phyloP scores from a whole-genome alignment of 257 asterid species.

The Catharanthus roseus region DNA sequence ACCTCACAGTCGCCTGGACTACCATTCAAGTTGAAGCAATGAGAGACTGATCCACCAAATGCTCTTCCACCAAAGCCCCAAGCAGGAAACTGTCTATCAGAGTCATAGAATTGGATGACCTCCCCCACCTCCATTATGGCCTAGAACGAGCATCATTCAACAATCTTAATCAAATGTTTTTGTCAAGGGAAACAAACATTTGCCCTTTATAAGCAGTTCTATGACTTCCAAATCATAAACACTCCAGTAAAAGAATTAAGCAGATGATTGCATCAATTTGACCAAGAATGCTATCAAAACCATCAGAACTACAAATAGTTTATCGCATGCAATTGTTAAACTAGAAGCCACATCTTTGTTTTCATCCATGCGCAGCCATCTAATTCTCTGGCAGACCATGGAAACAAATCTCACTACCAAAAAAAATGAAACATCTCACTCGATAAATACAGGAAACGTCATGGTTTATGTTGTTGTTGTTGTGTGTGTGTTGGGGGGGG shows the following conservation, averaged over 20 bases:
- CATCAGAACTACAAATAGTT: neutral
- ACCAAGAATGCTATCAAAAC: neutral
- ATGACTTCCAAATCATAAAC: neutral
- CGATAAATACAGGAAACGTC: too few relatives aligned
- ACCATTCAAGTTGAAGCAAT: constrained; percentile 74
- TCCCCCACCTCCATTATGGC: constrained; percentile 82
- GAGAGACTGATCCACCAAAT: constrained; percentile 45
- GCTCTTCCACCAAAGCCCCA: constrained; percentile 80
- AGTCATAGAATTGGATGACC: constrained; percentile 78
- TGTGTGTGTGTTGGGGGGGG: too few relatives aligned
- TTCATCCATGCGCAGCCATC: constrained; percentile 2
- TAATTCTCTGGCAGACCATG: neutral
- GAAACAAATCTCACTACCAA: neutral
- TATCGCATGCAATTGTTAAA: neutral
- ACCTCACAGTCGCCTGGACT: constrained; percentile 53
- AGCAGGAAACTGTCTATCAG: constrained; percentile 73
- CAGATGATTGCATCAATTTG: neutral
- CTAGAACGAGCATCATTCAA: constrained; percentile 27
- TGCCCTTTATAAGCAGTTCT: constrained; percentile 1
- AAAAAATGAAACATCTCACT: neutral
- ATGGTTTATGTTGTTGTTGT: too few relatives aligned
- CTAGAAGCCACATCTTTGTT: too few relatives aligned
- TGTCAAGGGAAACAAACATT: neutral
- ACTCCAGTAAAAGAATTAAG: neutral
- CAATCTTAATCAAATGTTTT: neutral